Base-by-base conservation (phyloP, 306 rosid species). In the Castanea mollissima region DNA sequence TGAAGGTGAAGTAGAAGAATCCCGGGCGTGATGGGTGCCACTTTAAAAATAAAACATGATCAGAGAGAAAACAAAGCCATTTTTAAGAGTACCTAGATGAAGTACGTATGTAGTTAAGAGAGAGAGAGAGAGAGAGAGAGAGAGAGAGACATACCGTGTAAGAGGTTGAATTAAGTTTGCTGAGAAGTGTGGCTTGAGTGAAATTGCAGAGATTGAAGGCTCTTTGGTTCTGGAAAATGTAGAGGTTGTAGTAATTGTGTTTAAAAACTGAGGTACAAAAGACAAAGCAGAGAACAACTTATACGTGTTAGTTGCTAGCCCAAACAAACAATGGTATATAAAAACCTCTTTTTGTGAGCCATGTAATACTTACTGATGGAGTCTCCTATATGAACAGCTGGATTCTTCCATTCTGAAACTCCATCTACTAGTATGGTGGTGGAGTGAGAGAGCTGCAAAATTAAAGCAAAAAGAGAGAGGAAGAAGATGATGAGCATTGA, bases 1-100 rank as follows among this genome's bases (percentile, higher is more conserved):
- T 87, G 97, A 94, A 94, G 73, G 90, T 54, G 69, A 94, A 94
- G 91, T 87, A 92, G 91, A 94, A 94, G 84, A 84, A 79, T 14
- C 99, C 99, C 58, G 79, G 82, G 18, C 99, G 89, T 49, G 97
- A 94, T 81, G 99, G 99, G 83, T 92, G 90, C 99, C 99, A 94
- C 99, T 94, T 84, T 44, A 23, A 60, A 55, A 55, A 29, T 3
- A 44, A 35, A 67, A 34, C 46, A 41, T 34, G 16, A 67, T 67
- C 72, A 67, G 72, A 64, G 69, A 31, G 41, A 64, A 31, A 6
- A 31, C 41, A 31, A 59, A 44, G 46, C 65, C 57, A 71, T 82
- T 73, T 56, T 13, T 68, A 55, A 55, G 7, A 57, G 31, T 65
- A 12, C 69, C 71, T 69, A 81, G 32, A 46, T 69, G 71, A 58